Evolutionary conservation across 768 basidiomycete species (phyloP).

Genomic region (Pleurotus eryngii): DNA sequence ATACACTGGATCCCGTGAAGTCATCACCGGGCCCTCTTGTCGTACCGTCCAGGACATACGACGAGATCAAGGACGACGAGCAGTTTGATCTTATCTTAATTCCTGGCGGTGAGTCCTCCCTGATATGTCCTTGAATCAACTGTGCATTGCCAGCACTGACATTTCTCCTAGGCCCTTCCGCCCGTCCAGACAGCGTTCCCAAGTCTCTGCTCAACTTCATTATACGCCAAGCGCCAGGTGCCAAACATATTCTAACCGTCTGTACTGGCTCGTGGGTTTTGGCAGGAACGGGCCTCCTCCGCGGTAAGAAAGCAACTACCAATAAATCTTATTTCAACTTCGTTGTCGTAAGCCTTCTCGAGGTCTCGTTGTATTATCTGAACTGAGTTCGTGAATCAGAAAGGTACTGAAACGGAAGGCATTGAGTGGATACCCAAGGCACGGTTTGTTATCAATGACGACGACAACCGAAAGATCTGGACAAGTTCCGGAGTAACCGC

Average conservation of each 20-base stretch:
- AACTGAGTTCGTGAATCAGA: constrained; percentile 9
- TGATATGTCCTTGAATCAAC: not conserved
- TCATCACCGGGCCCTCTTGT: constrained; percentile 12
- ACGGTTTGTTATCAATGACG: constrained; percentile 31
- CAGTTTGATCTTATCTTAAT: not conserved
- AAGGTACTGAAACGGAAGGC: constrained; percentile 17
- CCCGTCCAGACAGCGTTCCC: not conserved
- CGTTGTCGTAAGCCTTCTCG: constrained; percentile 12
- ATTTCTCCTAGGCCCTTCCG: not conserved
- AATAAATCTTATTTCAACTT: constrained; percentile 24
- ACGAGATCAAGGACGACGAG: not conserved
- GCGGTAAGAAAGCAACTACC: constrained; percentile 27
- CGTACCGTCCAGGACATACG: not conserved
- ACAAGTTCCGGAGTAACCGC: constrained; percentile 34
- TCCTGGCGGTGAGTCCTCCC: not conserved
- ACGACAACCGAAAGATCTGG: constrained; percentile 31
- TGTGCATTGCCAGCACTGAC: constrained; percentile 7
- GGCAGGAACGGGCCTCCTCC: constrained; percentile 23
- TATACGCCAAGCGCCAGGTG: constrained; percentile 12
- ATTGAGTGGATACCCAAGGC: constrained; percentile 35
- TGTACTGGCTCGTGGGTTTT: constrained; percentile 26
- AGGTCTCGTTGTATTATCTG: not conserved
- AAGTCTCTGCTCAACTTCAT: constrained; percentile 12
- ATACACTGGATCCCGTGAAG: constrained; percentile 16
- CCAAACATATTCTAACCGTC: constrained; percentile 24